Percentiles rank a stretch among this genome's conserved stretches.
These are phyloP conservation scores for Puccinia sorghi DNA, from an alignment of 1,284 basidiomycete species.

Conservation along the genomic window DNA sequence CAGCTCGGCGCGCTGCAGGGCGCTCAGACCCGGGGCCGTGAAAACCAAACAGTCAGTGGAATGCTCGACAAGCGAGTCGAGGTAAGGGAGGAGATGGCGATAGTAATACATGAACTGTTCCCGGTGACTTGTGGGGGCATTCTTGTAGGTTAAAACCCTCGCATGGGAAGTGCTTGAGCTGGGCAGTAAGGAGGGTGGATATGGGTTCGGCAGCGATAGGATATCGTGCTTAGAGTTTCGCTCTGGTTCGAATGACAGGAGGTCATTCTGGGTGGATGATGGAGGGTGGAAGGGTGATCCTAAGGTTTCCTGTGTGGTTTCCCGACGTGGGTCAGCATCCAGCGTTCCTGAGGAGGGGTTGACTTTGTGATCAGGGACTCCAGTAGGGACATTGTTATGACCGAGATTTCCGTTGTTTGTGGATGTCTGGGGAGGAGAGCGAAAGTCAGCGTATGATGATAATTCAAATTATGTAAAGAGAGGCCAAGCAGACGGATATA, in stretches of 20 bases:
- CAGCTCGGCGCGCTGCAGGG: constrained; percentile 66
- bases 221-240: no score
- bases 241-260: neutral
- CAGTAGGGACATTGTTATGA: no score
- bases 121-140: no score
- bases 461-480: no score
- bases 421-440: neutral
- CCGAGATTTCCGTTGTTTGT: no score
- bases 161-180: neutral
- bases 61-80: constrained; percentile 54
- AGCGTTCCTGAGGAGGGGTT: no score
- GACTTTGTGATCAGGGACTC: no score
- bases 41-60: constrained; percentile 61
- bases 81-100: constrained; percentile 54
- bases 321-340: no score
- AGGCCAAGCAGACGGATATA: neutral
- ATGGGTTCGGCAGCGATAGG: neutral
- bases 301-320: neutral
- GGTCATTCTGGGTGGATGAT: neutral
- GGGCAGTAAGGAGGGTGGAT: no score
- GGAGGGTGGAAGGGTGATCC: neutral
- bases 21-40: constrained; percentile 66
- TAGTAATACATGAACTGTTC: constrained; percentile 53
- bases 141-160: no score
- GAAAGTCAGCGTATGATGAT: no score